Evolutionary conservation across 1,139 yeast species (phyloP), one percentile per base, ranked within the genome.

Genomic region (Trichomonascaceae sp.): DNA sequence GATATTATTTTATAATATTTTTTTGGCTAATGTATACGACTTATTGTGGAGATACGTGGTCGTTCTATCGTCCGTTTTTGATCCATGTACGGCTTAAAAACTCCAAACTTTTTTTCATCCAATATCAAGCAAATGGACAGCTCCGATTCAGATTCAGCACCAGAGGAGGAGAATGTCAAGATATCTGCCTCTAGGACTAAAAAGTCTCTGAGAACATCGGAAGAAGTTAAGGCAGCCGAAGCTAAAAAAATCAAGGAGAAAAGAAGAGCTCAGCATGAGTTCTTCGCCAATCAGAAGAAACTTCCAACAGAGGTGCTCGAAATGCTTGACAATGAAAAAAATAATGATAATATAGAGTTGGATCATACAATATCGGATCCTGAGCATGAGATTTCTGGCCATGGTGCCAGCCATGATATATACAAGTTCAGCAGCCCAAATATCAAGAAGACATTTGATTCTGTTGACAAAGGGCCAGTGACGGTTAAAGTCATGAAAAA

Each of bases 101-200:
- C 13, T 43, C 45, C 13, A 43, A 43, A 43, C 17, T n/a, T 20
- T 43, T 20, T 43, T 43, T 43, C 18, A 43, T 43, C 27, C 27
- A 43, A 13, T 36, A 48, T n/a, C 43, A 27, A 27, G n/a, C 38
- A 48, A n/a, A n/a, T 48, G 50, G 50, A 48, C n/a, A n/a, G 45
- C 43, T 50, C 54, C 30, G 60, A 60, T 45, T 53, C 57, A 19
- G 65, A 62, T 47, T 58, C 56, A 13, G 63, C 63, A 3, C 65
- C 65, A n/a, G 65, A 62, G 51, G 65, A 62, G 49, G 65, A 62
- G 45, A 58, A 54, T 45, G 56, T 57, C 13, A 19, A 52, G 18
- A 48, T 43, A 2, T 57, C 61, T 4, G 61, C 60, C 15, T 43
- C 49, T 17, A 50, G 50, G 44, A 41, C 47, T n/a, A 53, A 53